Conservation (phyloP, 805 yeast genomes). For the Candida ovalis region DNA sequence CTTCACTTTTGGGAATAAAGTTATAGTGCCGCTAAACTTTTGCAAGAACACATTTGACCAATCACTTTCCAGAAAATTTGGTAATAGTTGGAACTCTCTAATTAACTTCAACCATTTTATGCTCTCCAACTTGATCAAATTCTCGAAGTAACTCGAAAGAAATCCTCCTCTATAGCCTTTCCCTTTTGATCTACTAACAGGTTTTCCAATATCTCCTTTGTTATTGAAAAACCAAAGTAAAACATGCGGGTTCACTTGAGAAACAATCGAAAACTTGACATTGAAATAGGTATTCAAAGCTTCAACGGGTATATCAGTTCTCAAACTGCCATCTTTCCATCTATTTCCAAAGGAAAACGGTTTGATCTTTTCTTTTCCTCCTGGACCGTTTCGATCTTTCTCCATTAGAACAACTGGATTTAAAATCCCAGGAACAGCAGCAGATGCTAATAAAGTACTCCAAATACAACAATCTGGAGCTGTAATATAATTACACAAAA, state of each 20-base stretch:
- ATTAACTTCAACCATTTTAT: conserved; percentile 72
- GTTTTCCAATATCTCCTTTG: conserved; percentile 76
- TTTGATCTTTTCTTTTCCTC: conserved; percentile 30
- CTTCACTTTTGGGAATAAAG: conserved; percentile 68
- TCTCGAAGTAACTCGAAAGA: conserved; percentile 66
- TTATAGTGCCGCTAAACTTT: conserved; percentile 68
- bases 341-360: conserved; percentile 74
- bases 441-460: conserved; percentile 71
- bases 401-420: conserved; percentile 79
- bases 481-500: conserved; percentile 70
- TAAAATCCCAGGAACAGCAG: conserved; percentile 80
- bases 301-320: conserved; percentile 76
- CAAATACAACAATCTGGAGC: conserved; percentile 81
- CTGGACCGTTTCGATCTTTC: conserved; percentile 30
- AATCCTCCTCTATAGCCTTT: conserved; percentile 73
- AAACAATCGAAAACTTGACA: conserved; percentile 70
- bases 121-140: conserved; percentile 65
- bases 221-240: conserved; percentile 74
- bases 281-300: conserved; percentile 72
- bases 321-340: conserved; percentile 75
- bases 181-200: conserved; percentile 58
- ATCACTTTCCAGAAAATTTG: conserved; percentile 67
- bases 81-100: conserved; percentile 61
- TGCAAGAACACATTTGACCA: conserved; percentile 80
- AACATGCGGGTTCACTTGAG: conserved; percentile 83